phyloP scores from a whole-genome alignment of 148 eudicot genomes.

The Polygonum aviculare region DNA sequence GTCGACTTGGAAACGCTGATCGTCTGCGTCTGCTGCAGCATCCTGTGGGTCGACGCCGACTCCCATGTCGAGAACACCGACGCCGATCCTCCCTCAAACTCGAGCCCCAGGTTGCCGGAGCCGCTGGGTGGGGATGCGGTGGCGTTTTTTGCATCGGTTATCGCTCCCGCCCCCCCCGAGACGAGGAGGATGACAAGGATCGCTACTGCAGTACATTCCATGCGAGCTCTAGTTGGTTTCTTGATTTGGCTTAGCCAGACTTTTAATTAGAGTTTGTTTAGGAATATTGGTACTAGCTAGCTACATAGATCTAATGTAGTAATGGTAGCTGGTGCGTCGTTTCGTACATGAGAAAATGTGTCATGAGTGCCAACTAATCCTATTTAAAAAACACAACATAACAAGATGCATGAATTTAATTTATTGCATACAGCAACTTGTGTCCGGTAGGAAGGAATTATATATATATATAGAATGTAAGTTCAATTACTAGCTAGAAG shows the following conservation, averaged over 20 bases:
- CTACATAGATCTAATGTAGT: background rate
- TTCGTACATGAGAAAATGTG: too few species aligned
- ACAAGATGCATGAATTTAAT: too few species aligned
- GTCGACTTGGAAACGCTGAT: background rate
- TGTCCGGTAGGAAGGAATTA: too few species aligned
- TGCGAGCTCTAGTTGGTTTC: background rate
- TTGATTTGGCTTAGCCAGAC: background rate
- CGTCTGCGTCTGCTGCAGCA: background rate
- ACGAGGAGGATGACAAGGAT: background rate
- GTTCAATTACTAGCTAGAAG: too few species aligned
- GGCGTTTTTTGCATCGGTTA: background rate
- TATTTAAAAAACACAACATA: too few species aligned
- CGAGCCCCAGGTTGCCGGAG: background rate
- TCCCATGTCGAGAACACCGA: background rate
- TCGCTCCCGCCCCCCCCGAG: background rate
- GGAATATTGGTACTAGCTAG: background rate
- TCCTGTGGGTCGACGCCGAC: background rate
- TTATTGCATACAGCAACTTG: too few species aligned
- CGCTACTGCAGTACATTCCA: background rate
- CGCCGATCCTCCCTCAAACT: background rate
- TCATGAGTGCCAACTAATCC: too few species aligned
- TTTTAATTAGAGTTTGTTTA: background rate
- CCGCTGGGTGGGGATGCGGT: background rate
- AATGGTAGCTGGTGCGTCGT: background rate
- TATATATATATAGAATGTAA: too few species aligned